Evolutionary conservation across 257 asterid species (phyloP), one percentile per base, ranked within the genome.

Genomic region (Lithospermum erythrorhizon): DNA sequence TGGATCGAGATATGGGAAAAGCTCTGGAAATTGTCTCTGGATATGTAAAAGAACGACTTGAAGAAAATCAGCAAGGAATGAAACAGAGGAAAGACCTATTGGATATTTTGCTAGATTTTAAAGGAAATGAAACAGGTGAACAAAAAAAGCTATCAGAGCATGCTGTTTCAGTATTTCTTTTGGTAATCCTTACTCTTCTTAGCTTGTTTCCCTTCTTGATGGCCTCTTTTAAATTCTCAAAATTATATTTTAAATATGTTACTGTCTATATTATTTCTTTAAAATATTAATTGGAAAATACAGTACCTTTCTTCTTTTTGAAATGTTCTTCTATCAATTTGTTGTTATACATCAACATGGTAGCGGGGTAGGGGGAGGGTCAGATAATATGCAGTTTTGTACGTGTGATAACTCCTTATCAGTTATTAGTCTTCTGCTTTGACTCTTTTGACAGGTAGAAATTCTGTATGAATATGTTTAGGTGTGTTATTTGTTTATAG

Each of bases 71-170:
- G 57, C 55, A 68, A 0, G 87, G 58, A 3, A 4, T 67, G 8
- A 59, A 57, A 35, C 82, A 73, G 21, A 78, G 71, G 80, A 81
- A 77, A 57, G 89, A 84, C 22, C 82, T 82, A 54, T 76, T 85
- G 29, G 89, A 82, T 35, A 82, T 78, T 61, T 55, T 85, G 79
- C 59, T 85, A 56, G 86, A 85, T 61, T 82, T 76, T 57, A 53
- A 79, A 53, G 94, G 94, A 2, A 84, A 75, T 23, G 87, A 83
- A 6, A 82, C 76, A 65, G 89, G 82, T 53, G 89, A 83, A 11
- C 89, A 85, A 0, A 78, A 69, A 25, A 61, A 13, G 10, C 73
- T 83, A 49, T 59, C 82, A 1, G 84, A 73, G 73, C 68, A 73
- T 67, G 65, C 73, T 9, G 37, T 73, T 70, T 53, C 22, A 21